phyloP scores from a whole-genome alignment of 2,329 filamentous ascomycete genomes.

The Trichoderma harzianum region DNA sequence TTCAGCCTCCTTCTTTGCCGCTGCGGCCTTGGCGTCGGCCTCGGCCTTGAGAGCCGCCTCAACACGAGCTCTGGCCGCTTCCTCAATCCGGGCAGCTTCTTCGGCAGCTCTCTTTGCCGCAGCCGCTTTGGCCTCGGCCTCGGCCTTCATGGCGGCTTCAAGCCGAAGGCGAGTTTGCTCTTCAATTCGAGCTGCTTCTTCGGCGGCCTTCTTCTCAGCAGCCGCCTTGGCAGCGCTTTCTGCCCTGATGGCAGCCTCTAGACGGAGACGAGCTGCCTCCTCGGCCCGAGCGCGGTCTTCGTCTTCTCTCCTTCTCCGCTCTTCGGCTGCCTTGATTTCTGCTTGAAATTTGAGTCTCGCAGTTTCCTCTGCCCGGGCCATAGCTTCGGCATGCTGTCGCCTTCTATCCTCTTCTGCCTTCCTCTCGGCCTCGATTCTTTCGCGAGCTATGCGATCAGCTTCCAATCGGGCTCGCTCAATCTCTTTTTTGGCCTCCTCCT shows the following conservation, averaged over 20 bases:
- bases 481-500: conserved; percentile 46
- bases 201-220: conserved; percentile 39
- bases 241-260: conserved; percentile 42
- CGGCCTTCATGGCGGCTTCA: conserved; percentile 42
- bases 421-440: conserved; percentile 43
- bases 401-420: conserved; percentile 47
- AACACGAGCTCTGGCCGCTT: conserved; percentile 37
- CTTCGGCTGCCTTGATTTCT: conserved; percentile 43
- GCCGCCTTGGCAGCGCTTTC: conserved; percentile 40
- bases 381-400: conserved; percentile 34
- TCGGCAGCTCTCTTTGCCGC: conserved; percentile 42
- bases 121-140: conserved; percentile 40
- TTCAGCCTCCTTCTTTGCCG: conserved; percentile 40
- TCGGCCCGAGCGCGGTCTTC: conserved; percentile 44
- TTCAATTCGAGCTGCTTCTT: conserved; percentile 43
- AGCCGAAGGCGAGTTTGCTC: conserved; percentile 42
- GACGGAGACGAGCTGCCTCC: conserved; percentile 41
- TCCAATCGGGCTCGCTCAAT: conserved; percentile 46
- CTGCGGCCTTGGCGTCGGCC: conserved; percentile 38
- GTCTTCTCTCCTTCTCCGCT: conserved; percentile 39
- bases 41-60: conserved; percentile 40
- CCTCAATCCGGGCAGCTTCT: conserved; percentile 40
- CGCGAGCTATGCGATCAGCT: conserved; percentile 43
- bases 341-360: conserved; percentile 39
- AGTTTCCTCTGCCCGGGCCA: conserved; percentile 36